Evolutionary conservation across 2,329 filamentous ascomycete species (phyloP).

Genomic region (Alternaria incomplexa): DNA sequence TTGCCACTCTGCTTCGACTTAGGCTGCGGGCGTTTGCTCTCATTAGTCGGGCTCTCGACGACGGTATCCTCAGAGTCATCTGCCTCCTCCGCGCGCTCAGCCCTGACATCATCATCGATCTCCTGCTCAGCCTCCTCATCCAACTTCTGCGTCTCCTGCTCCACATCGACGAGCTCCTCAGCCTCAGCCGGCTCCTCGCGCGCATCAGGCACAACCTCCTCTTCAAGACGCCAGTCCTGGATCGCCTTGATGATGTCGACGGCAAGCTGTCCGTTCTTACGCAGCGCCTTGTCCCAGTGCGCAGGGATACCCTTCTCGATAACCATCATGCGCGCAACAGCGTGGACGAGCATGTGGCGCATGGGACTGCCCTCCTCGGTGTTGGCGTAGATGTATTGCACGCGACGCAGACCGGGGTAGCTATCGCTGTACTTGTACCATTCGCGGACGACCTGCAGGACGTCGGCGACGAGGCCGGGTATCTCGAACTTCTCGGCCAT

Average conservation of each 20-base stretch:
- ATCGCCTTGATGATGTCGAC: conserved; percentile 62
- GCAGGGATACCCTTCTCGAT: conserved; percentile 57
- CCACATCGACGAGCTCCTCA: conserved; percentile 44
- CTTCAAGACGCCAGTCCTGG: conserved; percentile 61
- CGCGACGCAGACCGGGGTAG: conserved; percentile 59
- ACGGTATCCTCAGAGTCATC: conserved; percentile 33
- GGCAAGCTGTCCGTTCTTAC: conserved; percentile 61
- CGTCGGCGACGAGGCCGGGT: conserved; percentile 53
- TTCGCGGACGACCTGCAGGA: conserved; percentile 57
- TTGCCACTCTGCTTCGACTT: conserved; percentile 2
- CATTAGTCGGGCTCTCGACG: conserved; percentile 26
- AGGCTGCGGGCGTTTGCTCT: neutral
- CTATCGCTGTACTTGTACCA: conserved; percentile 61
- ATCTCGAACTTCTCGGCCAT: conserved; percentile 62
- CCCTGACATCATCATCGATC: conserved; percentile 36
- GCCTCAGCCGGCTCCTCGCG: conserved; percentile 52
- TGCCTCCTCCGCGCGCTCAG: conserved; percentile 26
- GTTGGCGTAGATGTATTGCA: conserved; percentile 61
- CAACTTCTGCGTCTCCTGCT: conserved; percentile 46
- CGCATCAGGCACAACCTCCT: conserved; percentile 57
- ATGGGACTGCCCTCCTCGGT: conserved; percentile 55
- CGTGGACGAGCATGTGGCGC: conserved; percentile 57
- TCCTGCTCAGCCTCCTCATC: conserved; percentile 40
- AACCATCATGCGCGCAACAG: conserved; percentile 59
- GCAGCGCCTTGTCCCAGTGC: conserved; percentile 62